Evolutionary conservation across 345 rosid species (phyloP), one percentile per base, ranked within the genome.

Genomic region (Erucastrum elatum): DNA sequence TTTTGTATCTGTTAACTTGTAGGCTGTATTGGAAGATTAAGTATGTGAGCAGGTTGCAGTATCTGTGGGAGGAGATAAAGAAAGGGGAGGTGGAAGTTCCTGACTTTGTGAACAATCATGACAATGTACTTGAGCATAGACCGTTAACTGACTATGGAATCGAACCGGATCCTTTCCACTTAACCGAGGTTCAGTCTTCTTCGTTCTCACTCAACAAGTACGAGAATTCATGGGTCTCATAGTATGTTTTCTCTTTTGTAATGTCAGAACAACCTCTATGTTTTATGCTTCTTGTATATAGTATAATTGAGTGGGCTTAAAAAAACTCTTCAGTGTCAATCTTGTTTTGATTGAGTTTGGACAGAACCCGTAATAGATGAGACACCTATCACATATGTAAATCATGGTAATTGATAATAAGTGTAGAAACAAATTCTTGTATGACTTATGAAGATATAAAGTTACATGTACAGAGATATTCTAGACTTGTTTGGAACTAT

Each of bases 11-110:
- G 21, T 21, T 6, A 49, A 49, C 17, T 49, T 49, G 56, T 4
- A 90, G 99, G 27, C 83, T 95, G 62, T 95, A 91, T 35, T 91
- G 98, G 98, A 92, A 95, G 86, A 84, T 95, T 76, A 95, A 90
- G 88, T 95, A 95, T 66, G 89, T 90, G 72, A 95, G 93, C 87
- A 90, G 97, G 41, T 83, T 92, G 77, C 96, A 90, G 84, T 92
- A 92, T 76, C 88, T 92, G 8, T 92, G 97, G 98, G 90, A 88
- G 0, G 92, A 88, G 11, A 86, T 95, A 51, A 90, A 84, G 88
- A 95, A 85, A 82, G 91, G 91, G 8, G 91, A 95, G 82, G 68
- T 91, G 26, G 99, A 91, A 82, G 87, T 95, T 66, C 98, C 99
- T 0, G 94, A 92, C 66, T 89, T 95, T 83, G 97, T 92, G 30